Evolutionary conservation across 2,329 filamentous ascomycete species (phyloP).

Genomic region (Lanzia echinophila): DNA sequence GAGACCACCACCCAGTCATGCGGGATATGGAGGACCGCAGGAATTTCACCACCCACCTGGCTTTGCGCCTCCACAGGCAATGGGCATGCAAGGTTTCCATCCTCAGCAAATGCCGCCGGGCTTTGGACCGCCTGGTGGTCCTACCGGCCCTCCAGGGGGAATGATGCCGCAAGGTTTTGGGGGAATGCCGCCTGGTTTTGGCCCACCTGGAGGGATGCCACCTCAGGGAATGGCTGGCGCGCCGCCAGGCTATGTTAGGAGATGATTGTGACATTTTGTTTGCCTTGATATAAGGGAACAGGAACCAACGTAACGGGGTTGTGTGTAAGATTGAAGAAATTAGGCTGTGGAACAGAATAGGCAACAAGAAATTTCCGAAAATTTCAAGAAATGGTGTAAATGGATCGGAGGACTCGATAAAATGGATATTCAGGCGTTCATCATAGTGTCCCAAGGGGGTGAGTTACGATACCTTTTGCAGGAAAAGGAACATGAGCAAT

Average conservation of each 20-base stretch:
- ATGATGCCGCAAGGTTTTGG: neutral
- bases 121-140: neutral
- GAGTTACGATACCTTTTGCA: neutral
- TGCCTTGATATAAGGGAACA: neutral
- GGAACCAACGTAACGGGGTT: neutral
- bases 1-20: slow-evolving; percentile 62
- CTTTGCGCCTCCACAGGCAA: neutral
- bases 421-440: too few species aligned
- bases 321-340: neutral
- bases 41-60: slow-evolving; percentile 44
- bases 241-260: slow-evolving; percentile 11
- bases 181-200: slow-evolving; percentile 28
- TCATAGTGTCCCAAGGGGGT: neutral
- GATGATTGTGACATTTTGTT: neutral
- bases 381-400: too few species aligned
- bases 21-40: slow-evolving; percentile 60
- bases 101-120: slow-evolving; percentile 1
- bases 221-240: slow-evolving; percentile 20
- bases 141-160: neutral
- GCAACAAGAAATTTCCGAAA: too few species aligned
- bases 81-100: neutral
- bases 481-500: neutral
- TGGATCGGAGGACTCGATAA: too few species aligned
- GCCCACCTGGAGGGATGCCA: slow-evolving; percentile 18
- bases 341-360: too few species aligned